Evolutionary conservation across 441 rosid genomes (phyloP), one percentile per base, ranked within the genome.

Genomic region (Erysimum pusillum): DNA sequence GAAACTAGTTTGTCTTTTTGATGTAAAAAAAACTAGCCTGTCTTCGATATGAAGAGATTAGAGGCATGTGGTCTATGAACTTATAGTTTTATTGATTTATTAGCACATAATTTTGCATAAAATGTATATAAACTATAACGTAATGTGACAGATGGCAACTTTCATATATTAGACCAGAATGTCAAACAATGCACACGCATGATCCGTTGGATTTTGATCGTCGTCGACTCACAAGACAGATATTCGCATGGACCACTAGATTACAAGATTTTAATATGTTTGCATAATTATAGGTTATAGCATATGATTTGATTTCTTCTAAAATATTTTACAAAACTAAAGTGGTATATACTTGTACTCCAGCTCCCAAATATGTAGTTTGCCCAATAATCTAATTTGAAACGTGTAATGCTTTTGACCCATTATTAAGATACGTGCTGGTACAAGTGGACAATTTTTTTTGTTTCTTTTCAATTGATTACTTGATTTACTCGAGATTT

Each of bases 171-270:
- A 15, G 28, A 64, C 70, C 15, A 42, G 46, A 64, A 74, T 14
- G 77, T 77, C 81, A 77, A 72, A 66, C 69, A 3, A 13, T 66
- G 81, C 77, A 66, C 81, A 67, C 77, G 77, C 63, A n/a, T 72
- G 69, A 65, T 17, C 66, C 72, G 76, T 71, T 48, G 45, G 67
- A 71, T 71, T 38, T 45, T 5, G 69, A 72, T 71, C 46, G 11
- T 49, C 54, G 11, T 56, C 58, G 63, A 67, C 42, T 17, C 14
- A 51, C n/a, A n/a, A 72, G 77, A 73, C 81, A 60, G 45, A 78
- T 73, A 78, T 78, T 73, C 78, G 70, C 15, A 73, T 61, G 78
- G 78, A 62, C 81, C 74, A 78, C 66, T 67, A 73, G 65, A 73
- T 71, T 51, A 41, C 58, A 51, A 1, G 71, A 66, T 66, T 71